Conservation (phyloP, 352 stramenopile genomes). For the Globisporangium abappressorium region DNA sequence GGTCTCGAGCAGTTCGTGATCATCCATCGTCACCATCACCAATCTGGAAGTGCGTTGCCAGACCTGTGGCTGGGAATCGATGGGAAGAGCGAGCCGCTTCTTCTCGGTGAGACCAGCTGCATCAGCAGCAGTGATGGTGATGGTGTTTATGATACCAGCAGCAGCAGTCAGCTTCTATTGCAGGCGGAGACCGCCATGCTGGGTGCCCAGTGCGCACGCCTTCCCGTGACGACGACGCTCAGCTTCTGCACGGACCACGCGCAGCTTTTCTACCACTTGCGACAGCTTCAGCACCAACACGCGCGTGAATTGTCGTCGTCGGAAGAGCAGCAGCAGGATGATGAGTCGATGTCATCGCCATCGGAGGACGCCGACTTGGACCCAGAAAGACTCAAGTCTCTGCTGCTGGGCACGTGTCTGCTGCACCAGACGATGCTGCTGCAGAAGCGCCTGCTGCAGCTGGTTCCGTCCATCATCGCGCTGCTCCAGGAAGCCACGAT, state of each 20-base stretch:
- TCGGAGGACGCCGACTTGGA: not conserved
- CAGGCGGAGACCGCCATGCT: not conserved
- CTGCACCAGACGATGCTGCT: conserved; percentile 28
- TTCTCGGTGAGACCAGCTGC: not conserved
- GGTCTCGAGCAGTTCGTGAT: conserved; percentile 28
- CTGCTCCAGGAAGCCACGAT: conserved; percentile 12
- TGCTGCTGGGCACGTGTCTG: conserved; percentile 27
- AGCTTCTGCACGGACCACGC: conserved; percentile 3
- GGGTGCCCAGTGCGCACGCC: not conserved
- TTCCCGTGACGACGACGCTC: not conserved
- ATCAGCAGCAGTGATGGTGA: not conserved
- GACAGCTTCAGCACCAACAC: not conserved
- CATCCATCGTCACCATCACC: conserved; percentile 16
- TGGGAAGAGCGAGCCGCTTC: conserved; percentile 1
- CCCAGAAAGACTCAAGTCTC: not conserved
- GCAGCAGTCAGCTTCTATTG: not conserved
- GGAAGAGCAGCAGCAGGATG: not conserved
- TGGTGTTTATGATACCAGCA: not conserved
- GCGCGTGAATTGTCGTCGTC: not conserved
- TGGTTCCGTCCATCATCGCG: conserved; percentile 20
- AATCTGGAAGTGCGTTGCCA: not conserved
- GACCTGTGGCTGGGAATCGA: conserved; percentile 12
- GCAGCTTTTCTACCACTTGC: conserved; percentile 5
- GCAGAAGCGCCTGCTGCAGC: conserved; percentile 26
- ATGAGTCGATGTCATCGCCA: not conserved